These are phyloP conservation scores for Ormosia emarginata DNA, from an alignment of 306 rosid species.

Conservation along the genomic window DNA sequence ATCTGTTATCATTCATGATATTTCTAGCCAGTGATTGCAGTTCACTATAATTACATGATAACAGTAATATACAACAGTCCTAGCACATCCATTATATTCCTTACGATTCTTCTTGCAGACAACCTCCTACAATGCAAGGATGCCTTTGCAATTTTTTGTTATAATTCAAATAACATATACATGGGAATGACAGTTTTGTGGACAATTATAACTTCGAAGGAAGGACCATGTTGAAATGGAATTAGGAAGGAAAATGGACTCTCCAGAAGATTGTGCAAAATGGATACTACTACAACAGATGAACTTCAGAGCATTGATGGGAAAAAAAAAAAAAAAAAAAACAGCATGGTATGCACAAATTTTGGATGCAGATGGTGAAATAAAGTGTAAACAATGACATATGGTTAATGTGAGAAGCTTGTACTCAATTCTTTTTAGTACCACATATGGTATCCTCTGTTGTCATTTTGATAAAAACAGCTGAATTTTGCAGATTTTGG, in stretches of 20 bases:
- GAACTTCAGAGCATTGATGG: no score
- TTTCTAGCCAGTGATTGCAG: no score
- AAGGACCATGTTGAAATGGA: background rate
- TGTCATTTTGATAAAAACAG: background rate
- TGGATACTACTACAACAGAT: background rate
- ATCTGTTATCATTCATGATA: no score
- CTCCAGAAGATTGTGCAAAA: background rate
- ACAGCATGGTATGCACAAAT: no score
- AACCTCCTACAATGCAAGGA: background rate
- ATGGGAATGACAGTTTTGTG: background rate
- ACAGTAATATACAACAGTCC: no score
- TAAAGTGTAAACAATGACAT: no score
- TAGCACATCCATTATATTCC: background rate
- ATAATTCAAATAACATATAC: background rate
- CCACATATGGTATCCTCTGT: no score
- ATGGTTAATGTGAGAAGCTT: no score
- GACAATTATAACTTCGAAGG: background rate
- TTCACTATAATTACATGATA: no score
- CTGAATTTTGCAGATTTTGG: background rate
- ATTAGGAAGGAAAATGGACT: background rate
- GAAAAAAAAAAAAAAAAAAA: no score
- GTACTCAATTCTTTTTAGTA: no score
- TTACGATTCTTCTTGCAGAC: background rate
- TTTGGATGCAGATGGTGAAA: no score
- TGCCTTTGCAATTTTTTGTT: background rate